Evolutionary conservation across 768 basidiomycete species (phyloP), one percentile per base, ranked within the genome.

Genomic region (Exidia glandulosa): DNA sequence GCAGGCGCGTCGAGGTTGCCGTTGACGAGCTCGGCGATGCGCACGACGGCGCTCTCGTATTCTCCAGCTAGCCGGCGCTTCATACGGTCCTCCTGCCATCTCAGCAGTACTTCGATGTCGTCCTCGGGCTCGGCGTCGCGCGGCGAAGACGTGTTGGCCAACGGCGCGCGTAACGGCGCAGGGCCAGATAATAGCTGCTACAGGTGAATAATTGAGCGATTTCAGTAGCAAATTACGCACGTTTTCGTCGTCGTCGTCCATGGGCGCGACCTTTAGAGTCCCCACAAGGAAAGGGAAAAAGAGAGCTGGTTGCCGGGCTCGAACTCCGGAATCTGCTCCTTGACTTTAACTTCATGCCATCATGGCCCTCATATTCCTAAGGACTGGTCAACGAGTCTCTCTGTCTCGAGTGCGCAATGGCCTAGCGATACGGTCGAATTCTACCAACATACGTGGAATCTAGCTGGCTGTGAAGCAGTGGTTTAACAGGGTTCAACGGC

Each of bases 51-150:
- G 25, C 83, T 83, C 73, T 92, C 85, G 66, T 93, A 92, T 67
- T 93, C 88, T 13, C 87, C 89, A 56, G 76, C 74, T 57, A 93
- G 73, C 66, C 80, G 82, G 59, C 85, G 76, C 32, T 80, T 79
- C 3, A 86, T 75, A n/a, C 90, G 81, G 57, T 87, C 81, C 69
- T 88, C 79, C 63, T 91, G 84, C 88, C 87, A 88, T 74, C 84
- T 74, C 32, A 74, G 68, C 3, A 88, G 68, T 56, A 81, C 83
- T 34, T 84, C 81, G 1, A 84, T 57, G 48, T 84, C 79, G 1
- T 69, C 66, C 4, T 67, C 66, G 3, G 84, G 82, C 60, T 87
- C 84, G 34, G 75, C 71, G 68, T 86, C 83, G 27, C 80, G 74
- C 2, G 80, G 80, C 1, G 80, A 73, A 2, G 80, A 75, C 0